Conservation (phyloP, 495 filamentous ascomycete species). For the Pseudevernia furfuracea region DNA sequence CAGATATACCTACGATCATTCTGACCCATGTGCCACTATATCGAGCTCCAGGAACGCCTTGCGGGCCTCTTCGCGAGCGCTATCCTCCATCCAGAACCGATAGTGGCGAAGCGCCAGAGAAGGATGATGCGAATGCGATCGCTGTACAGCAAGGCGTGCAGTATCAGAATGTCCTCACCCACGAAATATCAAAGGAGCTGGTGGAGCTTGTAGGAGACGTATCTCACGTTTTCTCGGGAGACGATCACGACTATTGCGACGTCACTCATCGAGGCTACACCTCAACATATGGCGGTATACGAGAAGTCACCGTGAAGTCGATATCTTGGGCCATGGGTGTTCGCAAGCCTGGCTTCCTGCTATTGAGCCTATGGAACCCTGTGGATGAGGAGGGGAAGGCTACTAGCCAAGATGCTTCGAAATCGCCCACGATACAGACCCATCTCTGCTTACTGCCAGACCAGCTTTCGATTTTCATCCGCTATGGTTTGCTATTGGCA, state of each 20-base stretch:
- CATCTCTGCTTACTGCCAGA: slow-evolving; percentile 88
- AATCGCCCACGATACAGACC: slow-evolving; percentile 60
- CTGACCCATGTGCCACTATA: slow-evolving; percentile 89
- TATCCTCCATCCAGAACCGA: slow-evolving; percentile 61
- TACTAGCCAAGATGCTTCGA: slow-evolving; percentile 30
- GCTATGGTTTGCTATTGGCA: slow-evolving; percentile 57
- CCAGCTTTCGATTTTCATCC: slow-evolving; percentile 73
- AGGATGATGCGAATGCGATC: slow-evolving; percentile 74
- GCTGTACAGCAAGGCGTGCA: slow-evolving; percentile 72
- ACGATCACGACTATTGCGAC: slow-evolving; percentile 98
- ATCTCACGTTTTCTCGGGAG: slow-evolving; percentile 78
- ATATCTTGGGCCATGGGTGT: slow-evolving; percentile 97
- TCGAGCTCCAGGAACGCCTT: slow-evolving; percentile 70
- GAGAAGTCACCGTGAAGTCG: slow-evolving; percentile 91
- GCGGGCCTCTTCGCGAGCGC: slow-evolving; percentile 80
- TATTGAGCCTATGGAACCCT: slow-evolving; percentile 89
- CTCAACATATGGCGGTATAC: slow-evolving; percentile 52
- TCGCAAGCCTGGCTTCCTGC: slow-evolving; percentile 73
- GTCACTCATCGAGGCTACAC: slow-evolving; percentile 63
- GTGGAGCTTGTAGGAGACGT: slow-evolving; percentile 69
- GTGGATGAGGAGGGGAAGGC: slow-evolving; percentile 57
- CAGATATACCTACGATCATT: slow-evolving; percentile 71
- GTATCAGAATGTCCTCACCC: slow-evolving; percentile 88
- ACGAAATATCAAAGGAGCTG: slow-evolving; percentile 61
- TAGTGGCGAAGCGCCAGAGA: slow-evolving; percentile 44